Evolutionary conservation across 2,329 filamentous ascomycete genomes (phyloP).

Genomic region (Akanthomyces dipterigenus): DNA sequence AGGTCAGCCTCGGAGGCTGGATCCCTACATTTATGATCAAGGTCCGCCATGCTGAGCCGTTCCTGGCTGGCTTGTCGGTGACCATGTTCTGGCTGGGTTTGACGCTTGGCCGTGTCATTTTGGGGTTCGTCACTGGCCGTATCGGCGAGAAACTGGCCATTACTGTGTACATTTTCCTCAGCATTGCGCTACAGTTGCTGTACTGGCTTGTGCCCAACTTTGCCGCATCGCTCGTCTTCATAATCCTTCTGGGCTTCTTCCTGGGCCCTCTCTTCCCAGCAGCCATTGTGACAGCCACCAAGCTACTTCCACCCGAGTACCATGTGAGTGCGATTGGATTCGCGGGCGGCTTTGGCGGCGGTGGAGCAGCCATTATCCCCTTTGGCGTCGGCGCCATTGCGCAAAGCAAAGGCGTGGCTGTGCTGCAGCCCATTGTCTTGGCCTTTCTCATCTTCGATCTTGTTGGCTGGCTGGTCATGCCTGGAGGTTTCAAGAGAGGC

Average conservation of each 20-base stretch:
- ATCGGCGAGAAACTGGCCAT: slow-evolving; percentile 66
- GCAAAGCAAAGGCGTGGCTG: slow-evolving; percentile 46
- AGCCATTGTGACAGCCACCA: slow-evolving; percentile 65
- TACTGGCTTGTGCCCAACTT: slow-evolving; percentile 80
- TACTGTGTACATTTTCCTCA: slow-evolving; percentile 54
- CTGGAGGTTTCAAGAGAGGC: slow-evolving; percentile 31
- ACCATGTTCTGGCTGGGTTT: slow-evolving; percentile 83
- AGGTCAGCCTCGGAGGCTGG: slow-evolving; percentile 71
- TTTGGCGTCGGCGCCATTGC: slow-evolving; percentile 65
- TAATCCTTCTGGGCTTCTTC: slow-evolving; percentile 70
- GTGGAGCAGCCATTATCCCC: slow-evolving; percentile 61
- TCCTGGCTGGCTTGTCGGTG: slow-evolving; percentile 66
- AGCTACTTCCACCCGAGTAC: slow-evolving; percentile 63
- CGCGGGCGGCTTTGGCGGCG: slow-evolving; percentile 68
- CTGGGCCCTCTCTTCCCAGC: slow-evolving; percentile 74
- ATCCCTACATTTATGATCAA: slow-evolving; percentile 83
- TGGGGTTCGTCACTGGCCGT: slow-evolving; percentile 70
- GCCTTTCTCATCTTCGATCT: slow-evolving; percentile 40
- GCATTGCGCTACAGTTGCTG: slow-evolving; percentile 59
- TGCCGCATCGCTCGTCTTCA: slow-evolving; percentile 64
- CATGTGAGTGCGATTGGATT: slow-evolving; percentile 81
- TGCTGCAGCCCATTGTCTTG: slow-evolving; percentile 50
- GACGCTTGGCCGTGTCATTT: slow-evolving; percentile 62
- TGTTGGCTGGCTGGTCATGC: slow-evolving; percentile 38
- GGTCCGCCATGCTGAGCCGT: slow-evolving; percentile 60